Base-by-base conservation (phyloP, 2,329 filamentous ascomycete genomes). In the Samsoniella hepiali region DNA sequence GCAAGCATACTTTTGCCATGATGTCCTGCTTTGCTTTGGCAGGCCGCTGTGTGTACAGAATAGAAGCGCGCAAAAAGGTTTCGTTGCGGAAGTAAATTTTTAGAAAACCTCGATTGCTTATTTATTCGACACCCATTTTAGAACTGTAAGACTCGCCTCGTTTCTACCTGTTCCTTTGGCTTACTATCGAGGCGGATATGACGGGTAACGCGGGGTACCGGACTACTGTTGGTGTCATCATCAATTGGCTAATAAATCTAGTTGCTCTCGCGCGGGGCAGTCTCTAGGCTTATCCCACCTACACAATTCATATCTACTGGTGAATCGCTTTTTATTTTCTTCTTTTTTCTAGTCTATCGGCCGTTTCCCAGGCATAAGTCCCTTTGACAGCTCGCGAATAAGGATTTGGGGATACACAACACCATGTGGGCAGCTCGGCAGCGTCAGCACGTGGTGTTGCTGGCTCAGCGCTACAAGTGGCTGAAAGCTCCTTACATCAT, bases 401-500 rank as follows among this genome's bases (percentile, higher is more conserved):
- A 4, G 10, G 13, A 3, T 2, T 7, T 11, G 36, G 2, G 31
- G 13, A 6, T 9, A 29, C 31, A 31, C 11, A 3, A 11, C n/a
- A 38, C 13, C 7, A 55, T 55, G 50, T 55, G 42, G 40, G 51
- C 22, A 22, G 4, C 42, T 8, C 40, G 38, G 9, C 59, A 62
- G 59, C 59, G 51, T 6, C 40, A 55, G 40, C 50, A 55, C 42
- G 9, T 49, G 40, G 45, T 40, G 13, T 11, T 58, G 10, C 62
- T 70, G 7, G 64, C 65, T 9, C 63, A 65, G 58, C 36, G 57
- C 2, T 69, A 67, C 58, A 70, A 71, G 49, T 75, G 73, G 73
- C 57, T 67, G 9, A 69, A 88, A n/a, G 44, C 70, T 3, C 72
- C 74, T 0, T 68, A 90, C 27, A 79, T 92, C 36, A 78, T 82